Evolutionary conservation across 108 stramenopile species (phyloP).

Genomic region (Fistulifera solaris): DNA sequence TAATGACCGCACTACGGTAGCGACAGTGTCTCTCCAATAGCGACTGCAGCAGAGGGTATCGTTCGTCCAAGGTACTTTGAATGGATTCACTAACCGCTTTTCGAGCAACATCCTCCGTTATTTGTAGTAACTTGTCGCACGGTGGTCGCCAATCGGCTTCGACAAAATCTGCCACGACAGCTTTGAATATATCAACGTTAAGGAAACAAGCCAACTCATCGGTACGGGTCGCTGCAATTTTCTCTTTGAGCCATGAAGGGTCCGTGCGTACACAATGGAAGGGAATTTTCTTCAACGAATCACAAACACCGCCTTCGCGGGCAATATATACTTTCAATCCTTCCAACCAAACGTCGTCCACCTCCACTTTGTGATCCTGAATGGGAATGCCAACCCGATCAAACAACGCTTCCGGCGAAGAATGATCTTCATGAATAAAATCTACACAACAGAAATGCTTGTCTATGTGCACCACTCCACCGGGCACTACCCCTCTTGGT

Average conservation of each 20-base stretch:
- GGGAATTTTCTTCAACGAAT: slow-evolving; percentile 37
- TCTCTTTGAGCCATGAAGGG: slow-evolving; percentile 44
- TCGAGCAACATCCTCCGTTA: slow-evolving; percentile 12
- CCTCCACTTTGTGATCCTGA: slow-evolving; percentile 20
- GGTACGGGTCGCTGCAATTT: slow-evolving; percentile 43
- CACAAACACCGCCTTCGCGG: slow-evolving; percentile 23
- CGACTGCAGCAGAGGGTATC: slow-evolving; percentile 15
- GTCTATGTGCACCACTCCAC: slow-evolving; percentile 35
- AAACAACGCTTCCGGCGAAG: slow-evolving; percentile 28
- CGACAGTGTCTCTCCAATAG: slow-evolving; percentile 16
- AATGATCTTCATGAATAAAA: slow-evolving; percentile 21
- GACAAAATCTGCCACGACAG: slow-evolving; percentile 52
- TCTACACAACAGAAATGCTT: slow-evolving; percentile 31
- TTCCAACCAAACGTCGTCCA: slow-evolving; percentile 43
- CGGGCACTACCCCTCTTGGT: slow-evolving; percentile 20
- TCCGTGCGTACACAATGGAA: slow-evolving; percentile 35
- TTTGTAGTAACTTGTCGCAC: slow-evolving; percentile 27
- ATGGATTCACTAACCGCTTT: slow-evolving; percentile 8
- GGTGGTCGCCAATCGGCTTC: slow-evolving; percentile 51
- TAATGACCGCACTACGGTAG: slow-evolving; percentile 18
- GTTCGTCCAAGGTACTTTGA: slow-evolving; percentile 1
- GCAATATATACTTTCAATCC: slow-evolving; percentile 45
- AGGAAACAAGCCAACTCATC: slow-evolving; percentile 61
- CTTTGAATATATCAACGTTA: slow-evolving; percentile 53
- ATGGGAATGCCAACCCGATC: slow-evolving; percentile 22